These are phyloP conservation scores for Trichoderma simmonsii DNA, from an alignment of 2,329 filamentous ascomycete genomes.

Conservation along the genomic window DNA sequence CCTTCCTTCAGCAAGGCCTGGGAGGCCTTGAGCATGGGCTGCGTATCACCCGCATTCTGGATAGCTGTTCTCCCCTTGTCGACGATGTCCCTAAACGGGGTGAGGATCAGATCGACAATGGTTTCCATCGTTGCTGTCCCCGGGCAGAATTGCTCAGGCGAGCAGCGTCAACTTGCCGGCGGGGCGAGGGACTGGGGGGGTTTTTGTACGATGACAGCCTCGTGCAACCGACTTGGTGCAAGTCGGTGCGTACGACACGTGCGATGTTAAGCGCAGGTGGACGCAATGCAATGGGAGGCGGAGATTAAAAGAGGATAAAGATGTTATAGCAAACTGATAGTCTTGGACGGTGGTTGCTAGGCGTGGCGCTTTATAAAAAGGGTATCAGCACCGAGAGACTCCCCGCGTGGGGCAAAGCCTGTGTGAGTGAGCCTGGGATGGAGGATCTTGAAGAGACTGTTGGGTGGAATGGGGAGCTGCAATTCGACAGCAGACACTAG, in stretches of 20 bases:
- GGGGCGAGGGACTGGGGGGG: constrained; percentile 7
- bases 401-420: not conserved
- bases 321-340: constrained; percentile 2
- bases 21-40: constrained; percentile 49
- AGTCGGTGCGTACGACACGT: constrained; percentile 5
- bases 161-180: not conserved
- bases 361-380: constrained; percentile 1
- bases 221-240: not conserved
- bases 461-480: not conserved
- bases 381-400: not conserved
- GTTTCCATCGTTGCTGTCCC: constrained; percentile 36
- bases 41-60: constrained; percentile 44
- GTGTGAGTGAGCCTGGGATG: not conserved
- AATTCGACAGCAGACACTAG: not conserved
- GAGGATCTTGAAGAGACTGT: not conserved
- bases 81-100: constrained; percentile 52
- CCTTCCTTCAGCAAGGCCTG: constrained; percentile 47
- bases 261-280: not conserved
- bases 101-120: constrained; percentile 44
- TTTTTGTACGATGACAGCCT: not conserved
- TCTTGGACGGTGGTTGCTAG: constrained; percentile 1
- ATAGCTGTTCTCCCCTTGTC: constrained; percentile 48
- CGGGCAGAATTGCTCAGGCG: not conserved
- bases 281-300: not conserved
- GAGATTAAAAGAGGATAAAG: constrained; percentile 18